phyloP scores from a whole-genome alignment of 768 basidiomycete genomes.

The Podaxis sp. region DNA sequence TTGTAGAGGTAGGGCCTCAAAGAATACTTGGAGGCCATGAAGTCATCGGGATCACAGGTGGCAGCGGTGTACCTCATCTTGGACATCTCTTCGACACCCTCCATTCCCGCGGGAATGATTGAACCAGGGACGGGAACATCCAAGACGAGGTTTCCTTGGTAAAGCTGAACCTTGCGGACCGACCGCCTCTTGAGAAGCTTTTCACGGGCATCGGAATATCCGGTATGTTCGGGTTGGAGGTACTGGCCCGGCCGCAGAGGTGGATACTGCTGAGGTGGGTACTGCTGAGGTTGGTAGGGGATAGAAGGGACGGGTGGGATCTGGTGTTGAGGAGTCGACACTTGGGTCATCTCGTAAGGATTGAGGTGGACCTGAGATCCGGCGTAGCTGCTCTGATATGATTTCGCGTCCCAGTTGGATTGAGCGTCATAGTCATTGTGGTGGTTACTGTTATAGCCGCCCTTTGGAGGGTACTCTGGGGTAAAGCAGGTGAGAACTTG shows the following conservation, averaged over 20 bases:
- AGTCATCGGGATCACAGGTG: slow-evolving; percentile 88
- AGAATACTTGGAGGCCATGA: slow-evolving; percentile 74
- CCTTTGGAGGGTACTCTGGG: slow-evolving; percentile 36
- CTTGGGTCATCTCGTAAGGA: slow-evolving; percentile 62
- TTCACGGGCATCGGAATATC: slow-evolving; percentile 70
- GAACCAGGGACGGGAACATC: slow-evolving; percentile 79
- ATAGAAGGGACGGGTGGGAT: slow-evolving; percentile 57
- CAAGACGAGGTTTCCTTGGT: slow-evolving; percentile 82
- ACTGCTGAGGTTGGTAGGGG: slow-evolving; percentile 51
- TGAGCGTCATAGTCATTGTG: slow-evolving; percentile 45
- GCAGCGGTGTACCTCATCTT: slow-evolving; percentile 89
- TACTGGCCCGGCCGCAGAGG: slow-evolving; percentile 52
- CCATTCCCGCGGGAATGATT: slow-evolving; percentile 69
- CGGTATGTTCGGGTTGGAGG: slow-evolving; percentile 46
- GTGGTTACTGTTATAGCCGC: slow-evolving; percentile 31
- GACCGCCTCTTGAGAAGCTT: slow-evolving; percentile 83
- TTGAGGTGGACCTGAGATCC: slow-evolving; percentile 77
- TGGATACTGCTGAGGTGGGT: slow-evolving; percentile 73
- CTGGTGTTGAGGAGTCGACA: slow-evolving; percentile 23
- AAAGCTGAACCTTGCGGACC: slow-evolving; percentile 75
- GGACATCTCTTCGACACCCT: slow-evolving; percentile 68
- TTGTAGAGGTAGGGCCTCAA: slow-evolving; percentile 77
- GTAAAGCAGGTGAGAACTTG: slow-evolving; percentile 26
- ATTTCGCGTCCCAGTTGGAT: slow-evolving; percentile 51
- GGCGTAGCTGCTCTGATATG: slow-evolving; percentile 62